phyloP scores from a whole-genome alignment of 495 filamentous ascomycete genomes.

The Talaromyces liani region DNA sequence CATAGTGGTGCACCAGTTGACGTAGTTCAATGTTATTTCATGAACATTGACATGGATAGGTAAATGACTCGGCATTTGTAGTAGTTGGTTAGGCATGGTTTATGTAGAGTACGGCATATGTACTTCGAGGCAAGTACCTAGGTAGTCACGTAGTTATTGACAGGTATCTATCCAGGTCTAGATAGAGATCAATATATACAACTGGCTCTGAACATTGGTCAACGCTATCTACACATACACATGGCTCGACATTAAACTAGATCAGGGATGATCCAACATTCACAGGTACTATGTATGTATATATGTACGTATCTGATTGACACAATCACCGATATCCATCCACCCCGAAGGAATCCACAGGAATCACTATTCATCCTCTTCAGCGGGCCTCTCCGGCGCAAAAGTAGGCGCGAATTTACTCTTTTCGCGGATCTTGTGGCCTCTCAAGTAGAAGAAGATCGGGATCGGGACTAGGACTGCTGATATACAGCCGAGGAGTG shows the following conservation, averaged over 20 bases:
- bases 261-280: neutral
- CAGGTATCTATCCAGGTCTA: neutral
- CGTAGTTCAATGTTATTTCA: too few species aligned
- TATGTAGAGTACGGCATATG: too few species aligned
- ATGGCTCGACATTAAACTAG: neutral
- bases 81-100: too few species aligned
- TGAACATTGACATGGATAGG: too few species aligned
- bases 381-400: neutral
- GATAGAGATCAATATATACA: neutral
- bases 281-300: neutral
- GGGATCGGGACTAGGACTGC: conserved; percentile 64
- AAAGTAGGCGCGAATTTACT: conserved; percentile 61
- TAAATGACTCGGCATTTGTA: too few species aligned
- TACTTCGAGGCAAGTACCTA: too few species aligned
- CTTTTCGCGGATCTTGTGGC: conserved; percentile 54
- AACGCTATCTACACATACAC: neutral
- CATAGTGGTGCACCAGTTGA: too few species aligned
- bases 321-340: neutral
- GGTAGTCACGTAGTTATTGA: too few species aligned
- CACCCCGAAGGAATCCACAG: neutral
- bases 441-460: conserved; percentile 59
- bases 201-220: neutral
- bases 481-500: conserved; percentile 66
- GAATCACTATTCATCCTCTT: neutral
- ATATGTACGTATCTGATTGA: neutral